Evolutionary conservation across 108 stramenopile species (phyloP).

Genomic region (Mediolabrus comicus): DNA sequence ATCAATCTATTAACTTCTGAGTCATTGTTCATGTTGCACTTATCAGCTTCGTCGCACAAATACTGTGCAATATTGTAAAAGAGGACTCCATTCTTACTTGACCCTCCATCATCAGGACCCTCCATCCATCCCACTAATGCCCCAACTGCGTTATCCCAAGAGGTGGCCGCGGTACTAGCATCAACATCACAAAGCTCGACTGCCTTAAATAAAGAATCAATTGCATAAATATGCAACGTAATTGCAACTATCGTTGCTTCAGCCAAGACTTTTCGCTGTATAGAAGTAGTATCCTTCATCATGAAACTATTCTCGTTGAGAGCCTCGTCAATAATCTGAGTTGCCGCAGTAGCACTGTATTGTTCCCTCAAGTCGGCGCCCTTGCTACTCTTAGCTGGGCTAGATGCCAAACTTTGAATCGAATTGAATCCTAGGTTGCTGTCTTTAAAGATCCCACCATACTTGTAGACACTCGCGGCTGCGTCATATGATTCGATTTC

Average conservation of each 20-base stretch:
- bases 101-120: slow-evolving; percentile 26
- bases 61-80: slow-evolving; percentile 47
- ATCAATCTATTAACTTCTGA: slow-evolving; percentile 4
- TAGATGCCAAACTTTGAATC: slow-evolving; percentile 38
- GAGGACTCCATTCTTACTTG: slow-evolving; percentile 18
- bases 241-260: slow-evolving; percentile 24
- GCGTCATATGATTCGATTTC: slow-evolving; percentile 34
- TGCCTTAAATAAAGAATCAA: neutral
- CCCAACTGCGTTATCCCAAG: slow-evolving; percentile 53
- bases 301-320: slow-evolving; percentile 30
- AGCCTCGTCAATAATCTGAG: slow-evolving; percentile 3
- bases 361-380: slow-evolving; percentile 8
- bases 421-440: neutral
- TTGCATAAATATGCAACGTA: neutral
- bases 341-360: slow-evolving; percentile 10
- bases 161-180: slow-evolving; percentile 11
- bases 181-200: neutral
- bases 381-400: neutral
- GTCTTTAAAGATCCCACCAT: slow-evolving; percentile 49
- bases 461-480: slow-evolving; percentile 51
- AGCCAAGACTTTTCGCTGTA: slow-evolving; percentile 11
- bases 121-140: slow-evolving; percentile 60
- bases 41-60: slow-evolving; percentile 46
- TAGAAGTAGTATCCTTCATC: slow-evolving; percentile 34
- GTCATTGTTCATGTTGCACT: slow-evolving; percentile 26